phyloP scores from a whole-genome alignment of 108 stramenopile genomes.

The Skeletonema menzelii region DNA sequence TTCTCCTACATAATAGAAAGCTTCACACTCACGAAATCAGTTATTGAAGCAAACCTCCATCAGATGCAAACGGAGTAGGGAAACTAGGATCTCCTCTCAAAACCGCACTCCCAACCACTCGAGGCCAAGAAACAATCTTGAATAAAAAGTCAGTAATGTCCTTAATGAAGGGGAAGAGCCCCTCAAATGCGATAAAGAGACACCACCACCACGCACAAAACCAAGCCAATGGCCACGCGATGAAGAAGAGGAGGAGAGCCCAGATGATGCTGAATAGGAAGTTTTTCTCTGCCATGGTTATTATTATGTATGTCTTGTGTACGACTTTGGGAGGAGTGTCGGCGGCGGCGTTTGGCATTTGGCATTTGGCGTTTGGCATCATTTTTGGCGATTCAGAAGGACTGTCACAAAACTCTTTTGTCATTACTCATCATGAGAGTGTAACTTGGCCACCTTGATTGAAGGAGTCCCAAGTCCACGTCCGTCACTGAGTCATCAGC shows the following conservation, averaged over 20 bases:
- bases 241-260: constrained; percentile 53
- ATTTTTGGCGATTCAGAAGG: too few relatives aligned
- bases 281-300: constrained; percentile 16
- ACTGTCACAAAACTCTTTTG: too few relatives aligned
- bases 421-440: too few relatives aligned
- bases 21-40: neutral
- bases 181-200: constrained; percentile 44
- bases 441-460: too few relatives aligned
- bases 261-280: constrained; percentile 39
- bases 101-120: constrained; percentile 35
- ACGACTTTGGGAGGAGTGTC: too few relatives aligned
- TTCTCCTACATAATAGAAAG: too few relatives aligned
- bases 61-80: constrained; percentile 20
- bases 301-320: too few relatives aligned
- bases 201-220: constrained; percentile 50
- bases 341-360: too few relatives aligned
- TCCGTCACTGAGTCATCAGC: too few relatives aligned
- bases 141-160: constrained; percentile 42
- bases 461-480: too few relatives aligned
- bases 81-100: constrained; percentile 35
- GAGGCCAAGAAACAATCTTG: constrained; percentile 50
- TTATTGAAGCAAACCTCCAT: neutral
- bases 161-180: constrained; percentile 44
- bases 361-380: too few relatives aligned
- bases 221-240: constrained; percentile 49